Evolutionary conservation across 805 yeast genomes (phyloP).

Genomic region (Yamadazyma sp.): DNA sequence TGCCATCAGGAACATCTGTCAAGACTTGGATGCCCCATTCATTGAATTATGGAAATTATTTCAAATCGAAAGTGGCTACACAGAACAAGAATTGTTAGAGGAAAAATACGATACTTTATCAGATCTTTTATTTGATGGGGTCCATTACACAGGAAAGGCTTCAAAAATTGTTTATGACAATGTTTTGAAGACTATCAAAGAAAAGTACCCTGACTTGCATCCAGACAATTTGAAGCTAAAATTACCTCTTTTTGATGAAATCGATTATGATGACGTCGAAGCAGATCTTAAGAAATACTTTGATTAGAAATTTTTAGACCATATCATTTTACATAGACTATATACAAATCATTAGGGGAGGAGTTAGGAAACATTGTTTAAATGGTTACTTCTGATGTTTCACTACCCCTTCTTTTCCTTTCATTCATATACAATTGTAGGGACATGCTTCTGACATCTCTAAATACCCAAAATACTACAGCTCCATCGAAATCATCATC

Average conservation of each 20-base stretch:
- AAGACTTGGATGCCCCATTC: conserved; percentile 48
- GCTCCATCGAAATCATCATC: conserved; percentile 21
- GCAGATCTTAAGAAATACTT: not conserved
- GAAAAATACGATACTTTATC: conserved; percentile 24
- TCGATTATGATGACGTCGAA: conserved; percentile 7
- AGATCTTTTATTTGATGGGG: conserved; percentile 43
- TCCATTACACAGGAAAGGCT: conserved; percentile 57
- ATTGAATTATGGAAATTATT: conserved; percentile 53
- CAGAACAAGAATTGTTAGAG: conserved; percentile 36
- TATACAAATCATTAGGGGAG: no score
- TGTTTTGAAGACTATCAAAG: conserved; percentile 35
- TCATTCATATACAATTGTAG: conserved; percentile 15
- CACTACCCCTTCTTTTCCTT: conserved; percentile 6
- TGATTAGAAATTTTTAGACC: no score
- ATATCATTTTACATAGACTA: no score
- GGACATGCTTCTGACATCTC: conserved; percentile 22
- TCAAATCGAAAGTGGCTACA: conserved; percentile 26
- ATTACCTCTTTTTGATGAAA: conserved; percentile 4
- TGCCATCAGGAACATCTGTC: conserved; percentile 46
- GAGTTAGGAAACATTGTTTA: no score
- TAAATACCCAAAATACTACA: conserved; percentile 21
- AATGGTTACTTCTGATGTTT: conserved; percentile 2
- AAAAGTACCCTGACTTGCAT: conserved; percentile 21
- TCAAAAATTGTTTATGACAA: conserved; percentile 50
- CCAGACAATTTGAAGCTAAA: conserved; percentile 4